Evolutionary conservation across 2,329 filamentous ascomycete species (phyloP), one percentile per base, ranked within the genome.

Genomic region (Hypomyces rosellus): DNA sequence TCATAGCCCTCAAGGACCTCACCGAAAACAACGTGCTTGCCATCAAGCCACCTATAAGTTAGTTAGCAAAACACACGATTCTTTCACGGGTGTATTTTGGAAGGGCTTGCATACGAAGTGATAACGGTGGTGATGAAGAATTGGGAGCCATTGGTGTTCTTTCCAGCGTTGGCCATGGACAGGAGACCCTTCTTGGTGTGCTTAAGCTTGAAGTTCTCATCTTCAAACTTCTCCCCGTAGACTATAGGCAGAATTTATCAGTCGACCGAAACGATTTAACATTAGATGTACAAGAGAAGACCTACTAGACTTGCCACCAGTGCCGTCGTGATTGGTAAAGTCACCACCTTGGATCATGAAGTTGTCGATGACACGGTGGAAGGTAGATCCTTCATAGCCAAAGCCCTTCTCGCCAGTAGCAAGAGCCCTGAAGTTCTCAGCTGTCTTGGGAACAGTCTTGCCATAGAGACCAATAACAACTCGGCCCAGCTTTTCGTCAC

Each of bases 161-260:
- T 81, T 69, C 88, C 88, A 54, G 86, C 81, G 73, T 91, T 91
- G 71, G 86, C 88, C 88, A 89, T 93, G 71, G 86, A 89, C 58
- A 93, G 75, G 46, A 89, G 74, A 63, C 88, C 88, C 71, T 84
- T 85, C 81, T 89, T 90, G 76, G 78, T 81, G 83, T 95, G 89
- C 80, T 90, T 91, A 67, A 92, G 80, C 84, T 93, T 92, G 81
- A 95, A 93, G 85, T 92, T 93, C 84, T 95, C 88, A 64, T 95
- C 88, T 58, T 81, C 72, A 74, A 93, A 93, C 74, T 88, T 88
- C 61, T 81, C 77, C 63, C 88, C 88, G 69, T 92, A 93, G 76
- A 93, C 82, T 85, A 51, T 30, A 30, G 25, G 25, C 25, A 30
- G 9, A 30, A 30, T 16, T 30, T 39, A 11, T 15, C 11, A 36